These are phyloP conservation scores for Aspergillus transmontanensis DNA, from an alignment of 2,329 filamentous ascomycete species.

Conservation along the genomic window DNA sequence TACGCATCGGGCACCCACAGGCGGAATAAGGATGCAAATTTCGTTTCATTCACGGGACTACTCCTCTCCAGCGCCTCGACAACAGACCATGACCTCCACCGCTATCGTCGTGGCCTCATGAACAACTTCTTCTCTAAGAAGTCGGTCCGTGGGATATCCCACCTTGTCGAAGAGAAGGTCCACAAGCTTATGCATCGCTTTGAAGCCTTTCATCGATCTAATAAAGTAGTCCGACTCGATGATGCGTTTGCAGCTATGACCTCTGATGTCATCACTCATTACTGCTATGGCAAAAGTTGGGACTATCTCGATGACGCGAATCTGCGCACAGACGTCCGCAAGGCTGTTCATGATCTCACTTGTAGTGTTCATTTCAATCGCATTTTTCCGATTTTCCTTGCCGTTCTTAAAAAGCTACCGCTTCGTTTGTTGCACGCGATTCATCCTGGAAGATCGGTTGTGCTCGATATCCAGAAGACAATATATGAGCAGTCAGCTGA, in stretches of 20 bases:
- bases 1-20: conserved; percentile 25
- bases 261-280: conserved; percentile 40
- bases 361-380: conserved; percentile 25
- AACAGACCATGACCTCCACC: conserved; percentile 44
- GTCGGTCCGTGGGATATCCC: conserved; percentile 39
- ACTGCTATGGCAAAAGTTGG: conserved; percentile 39
- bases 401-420: conserved; percentile 14
- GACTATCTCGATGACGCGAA: conserved; percentile 33
- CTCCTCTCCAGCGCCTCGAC: conserved; percentile 33
- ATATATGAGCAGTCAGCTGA: conserved; percentile 6
- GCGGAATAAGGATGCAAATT: conserved; percentile 28
- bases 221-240: conserved; percentile 19
- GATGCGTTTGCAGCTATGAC: conserved; percentile 30
- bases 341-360: conserved; percentile 28
- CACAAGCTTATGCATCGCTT: conserved; percentile 21
- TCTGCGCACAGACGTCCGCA: conserved; percentile 22
- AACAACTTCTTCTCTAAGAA: conserved; percentile 49
- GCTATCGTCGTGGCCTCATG: conserved; percentile 43
- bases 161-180: conserved; percentile 35
- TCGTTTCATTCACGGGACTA: conserved; percentile 13
- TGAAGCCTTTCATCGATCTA: conserved; percentile 8
- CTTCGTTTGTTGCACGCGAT: conserved; percentile 14
- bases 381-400: conserved; percentile 20
- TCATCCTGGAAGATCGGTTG: conserved; percentile 7
- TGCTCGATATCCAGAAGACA: conserved; percentile 20